Evolutionary conservation across 2,329 filamentous ascomycete genomes (phyloP).

Genomic region (Zalaria sp.): DNA sequence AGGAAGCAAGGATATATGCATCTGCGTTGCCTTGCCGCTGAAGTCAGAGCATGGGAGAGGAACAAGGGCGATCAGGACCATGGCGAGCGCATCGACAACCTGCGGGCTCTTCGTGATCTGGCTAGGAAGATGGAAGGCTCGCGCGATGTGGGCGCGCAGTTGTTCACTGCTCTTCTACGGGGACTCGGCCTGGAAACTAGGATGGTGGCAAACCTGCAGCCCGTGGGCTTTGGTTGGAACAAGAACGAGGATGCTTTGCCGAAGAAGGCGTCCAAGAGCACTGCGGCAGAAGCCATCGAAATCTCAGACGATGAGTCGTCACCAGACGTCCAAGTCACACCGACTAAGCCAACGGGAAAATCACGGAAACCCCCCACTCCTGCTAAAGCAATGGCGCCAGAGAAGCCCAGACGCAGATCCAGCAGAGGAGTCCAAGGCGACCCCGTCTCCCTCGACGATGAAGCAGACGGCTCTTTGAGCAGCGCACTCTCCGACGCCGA

Average conservation of each 20-base stretch:
- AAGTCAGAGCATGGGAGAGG: constrained; percentile 55
- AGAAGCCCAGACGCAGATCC: constrained; percentile 13
- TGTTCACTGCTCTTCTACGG: constrained; percentile 76
- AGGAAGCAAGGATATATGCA: constrained; percentile 85
- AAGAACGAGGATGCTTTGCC: constrained; percentile 63
- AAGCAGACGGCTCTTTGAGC: constrained; percentile 28
- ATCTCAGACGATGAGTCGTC: constrained; percentile 6
- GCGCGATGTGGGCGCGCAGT: constrained; percentile 72
- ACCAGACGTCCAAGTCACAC: no score
- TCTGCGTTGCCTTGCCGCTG: constrained; percentile 57
- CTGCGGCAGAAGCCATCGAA: constrained; percentile 1
- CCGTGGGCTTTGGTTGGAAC: constrained; percentile 80
- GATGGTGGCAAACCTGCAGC: constrained; percentile 73
- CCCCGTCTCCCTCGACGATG: constrained; percentile 34
- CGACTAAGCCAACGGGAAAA: no score
- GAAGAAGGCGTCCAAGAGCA: constrained; percentile 18
- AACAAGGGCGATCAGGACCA: constrained; percentile 51
- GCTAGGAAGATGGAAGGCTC: constrained; percentile 66
- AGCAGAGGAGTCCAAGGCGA: no score
- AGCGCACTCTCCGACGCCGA: constrained; percentile 29
- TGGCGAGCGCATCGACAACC: constrained; percentile 58
- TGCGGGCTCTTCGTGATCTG: constrained; percentile 53
- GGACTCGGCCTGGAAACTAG: constrained; percentile 70
- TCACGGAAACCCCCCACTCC: not conserved
- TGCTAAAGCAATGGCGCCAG: constrained; percentile 5